Evolutionary conservation across 305 asterid genomes (phyloP).

Genomic region (Solanum chacoense): DNA sequence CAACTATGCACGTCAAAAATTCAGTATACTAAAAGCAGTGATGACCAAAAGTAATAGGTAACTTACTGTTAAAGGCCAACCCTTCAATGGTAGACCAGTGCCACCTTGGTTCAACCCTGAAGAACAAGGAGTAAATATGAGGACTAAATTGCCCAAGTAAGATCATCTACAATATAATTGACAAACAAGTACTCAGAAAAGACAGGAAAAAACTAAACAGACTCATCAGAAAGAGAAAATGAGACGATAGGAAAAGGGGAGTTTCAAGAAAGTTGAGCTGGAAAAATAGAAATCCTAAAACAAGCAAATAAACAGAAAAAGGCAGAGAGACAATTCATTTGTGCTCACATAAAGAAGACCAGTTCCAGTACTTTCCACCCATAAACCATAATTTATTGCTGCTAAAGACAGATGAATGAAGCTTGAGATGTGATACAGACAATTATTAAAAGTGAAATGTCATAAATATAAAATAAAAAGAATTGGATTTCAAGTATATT

Average conservation of each 20-base stretch:
- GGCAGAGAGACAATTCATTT: not conserved
- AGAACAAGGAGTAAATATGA: conserved; percentile 13
- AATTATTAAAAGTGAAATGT: not conserved
- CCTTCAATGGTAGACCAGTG: conserved; percentile 87
- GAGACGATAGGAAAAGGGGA: not conserved
- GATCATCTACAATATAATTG: not conserved
- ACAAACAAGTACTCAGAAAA: not conserved
- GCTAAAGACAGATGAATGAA: not conserved
- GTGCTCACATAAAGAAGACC: not conserved
- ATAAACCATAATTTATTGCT: not conserved
- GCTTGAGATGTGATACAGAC: not conserved
- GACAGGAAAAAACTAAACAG: not conserved
- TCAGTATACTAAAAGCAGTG: not conserved
- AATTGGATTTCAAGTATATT: not conserved
- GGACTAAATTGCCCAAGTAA: not conserved
- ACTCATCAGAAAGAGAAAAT: not conserved
- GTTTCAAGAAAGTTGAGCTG: not conserved
- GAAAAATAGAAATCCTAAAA: not conserved
- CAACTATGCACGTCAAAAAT: not conserved
- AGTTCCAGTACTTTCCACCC: not conserved
- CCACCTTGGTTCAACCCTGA: conserved; percentile 84
- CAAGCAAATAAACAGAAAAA: not conserved
- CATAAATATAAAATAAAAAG: not conserved
- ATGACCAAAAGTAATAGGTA: conserved; percentile 8
- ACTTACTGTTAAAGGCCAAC: conserved; percentile 99